Evolutionary conservation across 2,329 filamentous ascomycete genomes (phyloP).

Genomic region (Talaromyces pinophilus): DNA sequence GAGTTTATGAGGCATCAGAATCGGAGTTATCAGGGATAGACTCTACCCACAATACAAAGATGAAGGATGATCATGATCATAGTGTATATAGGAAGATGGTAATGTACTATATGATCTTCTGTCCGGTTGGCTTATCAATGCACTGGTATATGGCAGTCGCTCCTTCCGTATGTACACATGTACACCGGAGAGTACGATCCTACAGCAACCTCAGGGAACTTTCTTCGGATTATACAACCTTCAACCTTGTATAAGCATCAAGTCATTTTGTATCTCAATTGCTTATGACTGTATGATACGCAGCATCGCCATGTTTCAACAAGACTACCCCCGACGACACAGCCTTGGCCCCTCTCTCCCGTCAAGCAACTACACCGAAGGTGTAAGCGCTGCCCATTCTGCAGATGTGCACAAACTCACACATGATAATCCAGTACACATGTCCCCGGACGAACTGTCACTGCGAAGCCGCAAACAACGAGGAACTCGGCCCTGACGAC

Average conservation of each 20-base stretch:
- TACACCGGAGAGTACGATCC: not conserved
- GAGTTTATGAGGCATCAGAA: constrained; percentile 22
- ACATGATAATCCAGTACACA: constrained; percentile 7
- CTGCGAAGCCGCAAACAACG: constrained; percentile 21
- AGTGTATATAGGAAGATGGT: not conserved
- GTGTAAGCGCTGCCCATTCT: constrained; percentile 1
- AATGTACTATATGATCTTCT: not conserved
- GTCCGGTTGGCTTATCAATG: not conserved
- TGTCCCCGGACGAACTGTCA: constrained; percentile 16
- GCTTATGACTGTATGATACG: constrained; percentile 8
- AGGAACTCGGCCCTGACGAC: constrained; percentile 18
- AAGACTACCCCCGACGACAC: constrained; percentile 5
- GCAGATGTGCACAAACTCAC: not conserved
- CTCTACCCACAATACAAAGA: not conserved
- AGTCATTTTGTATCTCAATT: not conserved
- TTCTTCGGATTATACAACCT: not conserved
- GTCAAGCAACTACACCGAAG: constrained; percentile 21
- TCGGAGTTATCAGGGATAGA: constrained; percentile 17
- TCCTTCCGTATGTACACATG: not conserved
- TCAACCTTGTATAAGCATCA: not conserved
- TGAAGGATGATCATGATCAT: not conserved
- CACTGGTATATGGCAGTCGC: constrained; percentile 1
- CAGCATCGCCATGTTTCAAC: constrained; percentile 10
- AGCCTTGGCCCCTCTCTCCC: constrained; percentile 17
- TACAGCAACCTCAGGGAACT: not conserved